Conservation (phyloP, 2,329 filamentous ascomycete species). For the Corinectria fuckeliana region DNA sequence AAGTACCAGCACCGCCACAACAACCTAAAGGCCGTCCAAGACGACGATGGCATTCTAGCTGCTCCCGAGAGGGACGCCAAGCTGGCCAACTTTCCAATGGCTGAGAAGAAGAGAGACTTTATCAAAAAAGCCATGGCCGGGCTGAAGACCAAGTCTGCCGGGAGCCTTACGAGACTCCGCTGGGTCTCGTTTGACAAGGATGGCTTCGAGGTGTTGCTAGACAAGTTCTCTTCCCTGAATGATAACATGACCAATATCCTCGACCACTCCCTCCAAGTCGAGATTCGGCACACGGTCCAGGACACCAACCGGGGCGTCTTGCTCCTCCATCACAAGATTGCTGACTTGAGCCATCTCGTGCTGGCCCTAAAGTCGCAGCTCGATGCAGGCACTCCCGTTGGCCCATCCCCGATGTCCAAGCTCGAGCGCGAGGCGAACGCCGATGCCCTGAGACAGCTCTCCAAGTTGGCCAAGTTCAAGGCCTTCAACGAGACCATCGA, state of each 20-base stretch:
- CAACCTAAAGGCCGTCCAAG: conserved; percentile 44
- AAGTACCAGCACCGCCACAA: conserved; percentile 49
- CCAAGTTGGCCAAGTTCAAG: conserved; percentile 57
- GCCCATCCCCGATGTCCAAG: conserved; percentile 42
- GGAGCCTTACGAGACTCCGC: conserved; percentile 44
- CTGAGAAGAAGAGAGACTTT: conserved; percentile 48
- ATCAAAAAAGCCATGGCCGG: conserved; percentile 52
- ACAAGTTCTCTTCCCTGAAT: conserved; percentile 52
- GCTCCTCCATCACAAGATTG: conserved; percentile 54
- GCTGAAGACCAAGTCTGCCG: conserved; percentile 46
- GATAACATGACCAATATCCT: conserved; percentile 57
- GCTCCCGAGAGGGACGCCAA: conserved; percentile 53
- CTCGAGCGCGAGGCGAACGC: conserved; percentile 47
- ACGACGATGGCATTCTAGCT: conserved; percentile 44
- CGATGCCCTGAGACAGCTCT: conserved; percentile 48
- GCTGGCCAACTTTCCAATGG: conserved; percentile 53
- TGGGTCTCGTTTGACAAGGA: conserved; percentile 56
- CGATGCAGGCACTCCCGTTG: conserved; percentile 36
- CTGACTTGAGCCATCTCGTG: conserved; percentile 53
- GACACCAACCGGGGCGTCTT: conserved; percentile 56
- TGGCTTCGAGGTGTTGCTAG: conserved; percentile 52
- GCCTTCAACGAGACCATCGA: conserved; percentile 58
- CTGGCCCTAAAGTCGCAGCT: conserved; percentile 54
- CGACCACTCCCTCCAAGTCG: conserved; percentile 53
- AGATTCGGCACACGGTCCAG: conserved; percentile 55